Conservation (phyloP, 1,139 yeast genomes). For the Casaregolazyma lundiana region DNA sequence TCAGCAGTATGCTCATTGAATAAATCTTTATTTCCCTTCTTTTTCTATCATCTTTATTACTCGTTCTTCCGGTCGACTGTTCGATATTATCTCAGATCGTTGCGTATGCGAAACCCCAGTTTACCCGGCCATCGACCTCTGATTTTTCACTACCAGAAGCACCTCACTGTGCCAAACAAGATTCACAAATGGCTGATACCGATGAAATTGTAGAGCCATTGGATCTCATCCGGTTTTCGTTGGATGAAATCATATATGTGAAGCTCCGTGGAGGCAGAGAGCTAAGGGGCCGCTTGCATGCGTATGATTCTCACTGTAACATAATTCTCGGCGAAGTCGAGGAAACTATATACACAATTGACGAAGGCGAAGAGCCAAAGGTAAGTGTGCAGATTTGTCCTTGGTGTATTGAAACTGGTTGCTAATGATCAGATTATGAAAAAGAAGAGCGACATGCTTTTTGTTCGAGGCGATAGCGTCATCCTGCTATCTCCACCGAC, state of each 20-base stretch:
- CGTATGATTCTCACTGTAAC: constrained; percentile 94
- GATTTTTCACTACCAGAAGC: not conserved
- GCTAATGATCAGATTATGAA: constrained; percentile 38
- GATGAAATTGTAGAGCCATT: constrained; percentile 56
- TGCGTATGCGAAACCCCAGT: no score
- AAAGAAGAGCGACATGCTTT: constrained; percentile 80
- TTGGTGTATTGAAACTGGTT: not conserved
- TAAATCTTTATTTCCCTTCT: no score
- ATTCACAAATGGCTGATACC: constrained; percentile 8
- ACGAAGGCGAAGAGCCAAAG: constrained; percentile 43
- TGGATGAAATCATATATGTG: constrained; percentile 83
- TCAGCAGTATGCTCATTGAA: no score
- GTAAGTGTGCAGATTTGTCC: constrained; percentile 23
- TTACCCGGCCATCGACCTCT: not conserved
- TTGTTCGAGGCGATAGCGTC: constrained; percentile 94
- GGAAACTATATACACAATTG: constrained; percentile 67
- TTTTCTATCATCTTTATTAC: no score
- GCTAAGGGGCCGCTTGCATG: constrained; percentile 84
- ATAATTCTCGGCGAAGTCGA: constrained; percentile 91
- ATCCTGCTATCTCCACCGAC: constrained; percentile 57
- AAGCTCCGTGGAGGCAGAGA: constrained; percentile 97
- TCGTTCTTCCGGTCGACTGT: no score
- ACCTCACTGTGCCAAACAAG: not conserved
- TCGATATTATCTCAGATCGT: no score
- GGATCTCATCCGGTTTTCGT: constrained; percentile 77